Evolutionary conservation across 2,329 filamentous ascomycete species (phyloP), one percentile per base, ranked within the genome.

Genomic region (Botrytis hyacinthi): DNA sequence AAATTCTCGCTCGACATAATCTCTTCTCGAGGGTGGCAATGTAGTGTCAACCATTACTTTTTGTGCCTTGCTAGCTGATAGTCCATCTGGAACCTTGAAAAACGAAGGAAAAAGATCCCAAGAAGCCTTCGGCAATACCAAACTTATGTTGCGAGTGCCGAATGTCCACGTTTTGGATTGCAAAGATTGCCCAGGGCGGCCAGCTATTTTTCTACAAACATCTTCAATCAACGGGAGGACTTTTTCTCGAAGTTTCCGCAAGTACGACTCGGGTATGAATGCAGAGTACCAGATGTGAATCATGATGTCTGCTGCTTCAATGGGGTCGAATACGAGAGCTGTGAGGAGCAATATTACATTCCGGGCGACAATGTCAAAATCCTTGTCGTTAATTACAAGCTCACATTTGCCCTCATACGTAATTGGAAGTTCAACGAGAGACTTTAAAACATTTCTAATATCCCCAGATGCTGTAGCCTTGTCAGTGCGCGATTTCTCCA

Each of bases 371-470:
- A 76, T 71, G 22, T 75, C 74, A 26, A 69, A 72, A 42, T 76
- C 73, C 22, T 18, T 70, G 29, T 76, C 74, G 29, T 75, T 76
- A 12, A 78, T 74, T 74, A 72, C 74, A 80, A 81, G 79, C 4
- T 83, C 83, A 57, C 83, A 84, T 2, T 84, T 78, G 0, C 84
- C 70, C 0, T 44, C 62, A 1, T 70, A 57, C 3, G 46, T 8
- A 12, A 14, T 26, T 20, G 71, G 65, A 20, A 73, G 35, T 59
- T 44, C 40, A 8, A 51, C 29, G 2, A 65, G 75, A 72, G 10
- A 74, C 75, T 82, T 83, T 71, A 86, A 73, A 6, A 84, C 76
- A 72, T 86, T 85, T 59, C 84, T 79, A 9, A 83, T 71, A 73
- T 86, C 84, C 10, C 83, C 84, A 16, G 84, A 86, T 7, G 71